Conservation (phyloP, 164 flowering plant species). For the Aristolochia contorta region DNA sequence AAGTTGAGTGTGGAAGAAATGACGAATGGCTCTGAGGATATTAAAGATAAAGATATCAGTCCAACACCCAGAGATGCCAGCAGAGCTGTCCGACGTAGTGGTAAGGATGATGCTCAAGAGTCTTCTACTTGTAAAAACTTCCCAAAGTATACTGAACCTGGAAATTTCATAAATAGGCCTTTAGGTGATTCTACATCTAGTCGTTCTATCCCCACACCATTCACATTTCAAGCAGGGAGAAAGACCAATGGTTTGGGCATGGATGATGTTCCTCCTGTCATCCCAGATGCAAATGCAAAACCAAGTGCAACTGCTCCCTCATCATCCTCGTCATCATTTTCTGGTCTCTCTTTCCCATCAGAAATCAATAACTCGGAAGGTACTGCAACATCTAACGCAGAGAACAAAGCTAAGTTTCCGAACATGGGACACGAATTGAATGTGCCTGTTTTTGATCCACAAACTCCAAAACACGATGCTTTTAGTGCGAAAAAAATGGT, state of each 20-base stretch:
- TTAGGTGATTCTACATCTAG: slow-evolving; percentile 6
- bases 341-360: slow-evolving; percentile 13
- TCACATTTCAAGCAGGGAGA: slow-evolving; percentile 15
- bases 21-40: slow-evolving; percentile 5
- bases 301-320: slow-evolving; percentile 6
- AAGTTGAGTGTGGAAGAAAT: slow-evolving; percentile 26
- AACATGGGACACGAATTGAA: slow-evolving; percentile 17
- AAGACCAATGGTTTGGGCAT: slow-evolving; percentile 8
- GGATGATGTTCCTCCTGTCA: slow-evolving; percentile 9
- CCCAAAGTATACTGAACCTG: slow-evolving; percentile 7
- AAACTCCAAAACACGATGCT: slow-evolving; percentile 24
- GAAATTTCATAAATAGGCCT: slow-evolving; percentile 8
- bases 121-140: slow-evolving; percentile 13
- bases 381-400: slow-evolving; percentile 16
- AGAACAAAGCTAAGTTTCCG: slow-evolving; percentile 21
- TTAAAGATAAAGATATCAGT: slow-evolving; percentile 2
- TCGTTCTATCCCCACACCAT: slow-evolving; percentile 14
- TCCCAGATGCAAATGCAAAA: slow-evolving; percentile 11
- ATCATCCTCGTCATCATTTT: slow-evolving; percentile 15
- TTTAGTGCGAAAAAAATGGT: slow-evolving; percentile 26
- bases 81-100: slow-evolving; percentile 12
- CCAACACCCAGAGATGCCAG: slow-evolving; percentile 4
- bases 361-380: slow-evolving; percentile 12
- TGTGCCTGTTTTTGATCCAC: slow-evolving; percentile 24
- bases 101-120: slow-evolving; percentile 3